A percentile compares a stretch with the other conserved stretches of the same genome.
Evolutionary conservation across 768 basidiomycete genomes (phyloP).

Genomic region (Tulasnella sp.): DNA sequence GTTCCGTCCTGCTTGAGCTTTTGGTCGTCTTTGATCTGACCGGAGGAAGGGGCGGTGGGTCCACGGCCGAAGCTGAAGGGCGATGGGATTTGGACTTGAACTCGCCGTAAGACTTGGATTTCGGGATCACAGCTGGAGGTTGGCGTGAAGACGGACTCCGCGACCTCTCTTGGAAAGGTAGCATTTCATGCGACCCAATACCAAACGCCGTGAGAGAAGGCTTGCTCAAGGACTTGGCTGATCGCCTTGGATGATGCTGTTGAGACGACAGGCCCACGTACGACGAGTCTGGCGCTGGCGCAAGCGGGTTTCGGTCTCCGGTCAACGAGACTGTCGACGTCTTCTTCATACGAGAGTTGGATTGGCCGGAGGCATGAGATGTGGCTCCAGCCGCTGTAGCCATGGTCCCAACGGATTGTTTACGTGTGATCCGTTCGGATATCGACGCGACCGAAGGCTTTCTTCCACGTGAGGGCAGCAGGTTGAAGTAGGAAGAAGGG

Average conservation of each 20-base stretch:
- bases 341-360: not conserved
- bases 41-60: not conserved
- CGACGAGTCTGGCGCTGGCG: not conserved
- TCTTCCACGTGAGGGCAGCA: not conserved
- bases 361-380: not conserved
- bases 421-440: not conserved
- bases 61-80: not conserved
- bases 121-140: not conserved
- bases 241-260: not conserved
- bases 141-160: not conserved
- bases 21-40: not conserved
- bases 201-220: not conserved
- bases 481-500: not conserved
- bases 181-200: not conserved
- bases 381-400: not conserved
- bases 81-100: not conserved
- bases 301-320: not conserved
- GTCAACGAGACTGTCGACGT: not conserved
- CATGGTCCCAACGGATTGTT: not conserved
- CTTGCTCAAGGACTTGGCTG: not conserved
- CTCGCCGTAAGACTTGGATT: not conserved
- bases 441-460: not conserved
- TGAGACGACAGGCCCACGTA: not conserved
- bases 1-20: not conserved
- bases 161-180: not conserved